These are phyloP conservation scores for Ascochyta pisi DNA, from an alignment of 2,329 filamentous ascomycete species.

Conservation along the genomic window DNA sequence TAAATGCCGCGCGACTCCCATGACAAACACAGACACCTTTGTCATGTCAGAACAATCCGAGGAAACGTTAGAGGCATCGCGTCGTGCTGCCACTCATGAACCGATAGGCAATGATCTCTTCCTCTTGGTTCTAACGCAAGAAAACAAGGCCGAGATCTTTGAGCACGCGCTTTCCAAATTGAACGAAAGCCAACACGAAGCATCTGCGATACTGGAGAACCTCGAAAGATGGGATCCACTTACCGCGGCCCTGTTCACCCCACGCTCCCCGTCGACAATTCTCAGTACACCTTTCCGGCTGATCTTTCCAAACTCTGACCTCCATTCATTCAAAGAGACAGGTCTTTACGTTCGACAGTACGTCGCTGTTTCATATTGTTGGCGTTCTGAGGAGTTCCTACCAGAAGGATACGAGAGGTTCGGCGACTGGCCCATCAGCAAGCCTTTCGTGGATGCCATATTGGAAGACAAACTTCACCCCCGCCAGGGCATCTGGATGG, in stretches of 20 bases:
- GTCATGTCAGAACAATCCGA: background rate
- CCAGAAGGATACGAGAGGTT: constrained; percentile 11
- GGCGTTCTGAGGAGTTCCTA: constrained; percentile 19
- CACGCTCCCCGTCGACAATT: constrained; percentile 16
- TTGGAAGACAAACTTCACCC: constrained; percentile 21
- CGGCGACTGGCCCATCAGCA: constrained; percentile 26
- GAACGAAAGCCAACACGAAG: constrained; percentile 3
- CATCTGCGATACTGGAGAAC: constrained; percentile 10
- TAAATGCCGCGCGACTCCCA: background rate
- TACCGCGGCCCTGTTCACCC: constrained; percentile 5
- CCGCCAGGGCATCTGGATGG: constrained; percentile 28
- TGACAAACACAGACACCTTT: background rate
- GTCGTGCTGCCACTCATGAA: constrained; percentile 4
- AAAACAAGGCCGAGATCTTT: constrained; percentile 23
- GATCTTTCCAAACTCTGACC: constrained; percentile 13
- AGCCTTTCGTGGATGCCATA: constrained; percentile 23
- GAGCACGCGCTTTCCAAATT: constrained; percentile 16
- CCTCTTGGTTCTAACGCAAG: constrained; percentile 7
- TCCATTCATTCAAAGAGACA: constrained; percentile 15
- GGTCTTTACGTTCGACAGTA: constrained; percentile 24
- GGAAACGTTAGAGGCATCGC: too few relatives aligned
- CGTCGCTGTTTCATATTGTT: constrained; percentile 27
- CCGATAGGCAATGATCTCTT: constrained; percentile 16
- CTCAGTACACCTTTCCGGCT: constrained; percentile 25
- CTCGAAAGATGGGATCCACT: constrained; percentile 16